Base-by-base conservation (phyloP, 2,329 filamentous ascomycete genomes). In the Nectriaceae sp. region DNA sequence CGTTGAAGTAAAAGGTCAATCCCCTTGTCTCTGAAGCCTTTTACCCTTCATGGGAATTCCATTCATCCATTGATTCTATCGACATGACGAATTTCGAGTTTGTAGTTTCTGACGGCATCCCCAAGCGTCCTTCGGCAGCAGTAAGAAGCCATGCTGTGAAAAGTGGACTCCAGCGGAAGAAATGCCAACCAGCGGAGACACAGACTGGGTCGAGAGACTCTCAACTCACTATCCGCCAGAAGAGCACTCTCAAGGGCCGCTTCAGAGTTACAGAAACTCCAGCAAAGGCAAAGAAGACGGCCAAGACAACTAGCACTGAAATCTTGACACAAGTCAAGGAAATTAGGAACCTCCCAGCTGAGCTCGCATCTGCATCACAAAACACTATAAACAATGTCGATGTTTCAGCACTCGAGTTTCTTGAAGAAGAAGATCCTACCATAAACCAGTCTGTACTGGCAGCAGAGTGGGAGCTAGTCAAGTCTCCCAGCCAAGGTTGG, bases 61-160 rank as follows among this genome's bases (percentile, higher is more conserved):
- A n/a, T n/a, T 31, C 26, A 31, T 31, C 26, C 8, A 31, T 31
- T 31, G 26, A 31, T 8, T 10, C 26, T 31, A 8, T 10, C 24
- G 24, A 16, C 5, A 56, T 56, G 46, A 33, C 52, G 13, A 39
- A 46, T 15, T 57, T 53, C 35, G 24, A 47, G 37, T 57, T 52
- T 15, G 45, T 55, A 20, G 44, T 57, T 10, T 44, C 50, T 20
- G 42, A 46, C 16, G 53, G 46, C n/a, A 15, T 38, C 5, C 6
- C 26, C 5, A 46, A 51, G 40, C 47, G 53, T 5, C 42, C 53
- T 16, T 51, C 44, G 5, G 43, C 54, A 8, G 48, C 54, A 11
- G 8, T 44, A 10, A 50, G 53, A 29, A 53, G 52, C 13, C 53
- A 55, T 21, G 54, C 54, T 13, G 47, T 55, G n/a, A 55, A 47